These are phyloP conservation scores for Dryas integrifolia DNA, from an alignment of 331 rosid species.

Conservation along the genomic window DNA sequence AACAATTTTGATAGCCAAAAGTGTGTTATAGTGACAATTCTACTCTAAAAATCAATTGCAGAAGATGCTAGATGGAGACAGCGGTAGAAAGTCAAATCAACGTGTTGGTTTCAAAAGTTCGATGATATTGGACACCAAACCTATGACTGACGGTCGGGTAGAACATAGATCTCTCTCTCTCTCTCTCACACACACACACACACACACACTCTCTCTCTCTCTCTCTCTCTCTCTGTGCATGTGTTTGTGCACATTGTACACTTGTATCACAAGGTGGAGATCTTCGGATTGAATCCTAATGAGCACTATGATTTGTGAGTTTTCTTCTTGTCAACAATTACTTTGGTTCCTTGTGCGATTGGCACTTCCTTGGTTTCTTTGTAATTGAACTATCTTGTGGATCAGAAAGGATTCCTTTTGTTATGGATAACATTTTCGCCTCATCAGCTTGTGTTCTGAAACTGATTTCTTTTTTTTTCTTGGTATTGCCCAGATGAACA, in stretches of 20 bases:
- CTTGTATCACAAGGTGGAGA: not conserved
- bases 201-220: too few relatives aligned
- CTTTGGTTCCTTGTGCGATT: not conserved
- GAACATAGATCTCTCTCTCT: slow-evolving; percentile 19
- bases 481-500: slow-evolving; percentile 65
- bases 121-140: slow-evolving; percentile 81
- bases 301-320: not conserved
- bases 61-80: slow-evolving; percentile 81
- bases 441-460: slow-evolving; percentile 15
- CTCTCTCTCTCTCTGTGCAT: not conserved
- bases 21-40: slow-evolving; percentile 13
- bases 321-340: slow-evolving; percentile 2
- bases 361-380: not conserved
- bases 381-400: not conserved
- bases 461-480: slow-evolving; percentile 6
- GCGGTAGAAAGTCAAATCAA: slow-evolving; percentile 65
- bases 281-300: not conserved
- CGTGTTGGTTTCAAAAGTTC: slow-evolving; percentile 84
- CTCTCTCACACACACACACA: not conserved
- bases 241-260: not conserved
- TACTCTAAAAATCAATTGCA: slow-evolving; percentile 27
- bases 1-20: not conserved
- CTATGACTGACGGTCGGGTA: slow-evolving; percentile 97
- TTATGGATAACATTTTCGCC: not conserved
- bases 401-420: not conserved